Conservation (phyloP, 306 rosid genomes). For the Ormosia emarginata region DNA sequence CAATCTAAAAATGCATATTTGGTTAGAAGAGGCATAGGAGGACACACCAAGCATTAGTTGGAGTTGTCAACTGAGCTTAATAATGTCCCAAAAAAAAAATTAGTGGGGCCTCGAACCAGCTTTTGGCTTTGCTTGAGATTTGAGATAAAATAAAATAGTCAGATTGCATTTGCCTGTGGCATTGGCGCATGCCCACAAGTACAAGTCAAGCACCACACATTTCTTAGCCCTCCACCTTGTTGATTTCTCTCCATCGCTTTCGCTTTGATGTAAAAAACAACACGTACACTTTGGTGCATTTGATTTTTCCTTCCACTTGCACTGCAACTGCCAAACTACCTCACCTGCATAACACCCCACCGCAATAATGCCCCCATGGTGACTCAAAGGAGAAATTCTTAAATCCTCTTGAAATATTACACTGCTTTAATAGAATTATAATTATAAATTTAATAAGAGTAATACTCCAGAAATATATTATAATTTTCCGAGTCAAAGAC, state of each 20-base stretch:
- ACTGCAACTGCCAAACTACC: slow-evolving; percentile 32
- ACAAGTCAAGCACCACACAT: slow-evolving; percentile 28
- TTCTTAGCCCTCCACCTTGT: slow-evolving; percentile 15
- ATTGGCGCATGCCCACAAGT: slow-evolving; percentile 14
- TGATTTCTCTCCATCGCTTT: slow-evolving; percentile 11
- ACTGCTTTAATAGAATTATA: too few relatives aligned
- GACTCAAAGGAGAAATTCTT: too few relatives aligned
- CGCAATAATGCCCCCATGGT: slow-evolving; percentile 5
- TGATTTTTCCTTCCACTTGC: slow-evolving; percentile 35
- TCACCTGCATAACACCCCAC: neutral
- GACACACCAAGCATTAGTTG: neutral
- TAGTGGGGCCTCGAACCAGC: neutral
- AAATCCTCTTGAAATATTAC: too few relatives aligned
- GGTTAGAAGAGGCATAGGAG: slow-evolving; percentile 18
- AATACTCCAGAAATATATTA: too few relatives aligned
- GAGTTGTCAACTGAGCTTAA: slow-evolving; percentile 5
- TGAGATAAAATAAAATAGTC: neutral
- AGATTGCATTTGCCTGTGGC: neutral
- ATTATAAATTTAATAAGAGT: too few relatives aligned
- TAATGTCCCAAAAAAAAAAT: neutral
- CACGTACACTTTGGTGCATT: slow-evolving; percentile 3
- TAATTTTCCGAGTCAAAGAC: neutral
- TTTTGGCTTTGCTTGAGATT: neutral
- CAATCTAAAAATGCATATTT: neutral
- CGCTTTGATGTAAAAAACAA: neutral